Percentiles rank a stretch among this genome's conserved stretches.
phyloP scores from a whole-genome alignment of 352 stramenopile species.

The Phytopythium chamaehyphon region DNA sequence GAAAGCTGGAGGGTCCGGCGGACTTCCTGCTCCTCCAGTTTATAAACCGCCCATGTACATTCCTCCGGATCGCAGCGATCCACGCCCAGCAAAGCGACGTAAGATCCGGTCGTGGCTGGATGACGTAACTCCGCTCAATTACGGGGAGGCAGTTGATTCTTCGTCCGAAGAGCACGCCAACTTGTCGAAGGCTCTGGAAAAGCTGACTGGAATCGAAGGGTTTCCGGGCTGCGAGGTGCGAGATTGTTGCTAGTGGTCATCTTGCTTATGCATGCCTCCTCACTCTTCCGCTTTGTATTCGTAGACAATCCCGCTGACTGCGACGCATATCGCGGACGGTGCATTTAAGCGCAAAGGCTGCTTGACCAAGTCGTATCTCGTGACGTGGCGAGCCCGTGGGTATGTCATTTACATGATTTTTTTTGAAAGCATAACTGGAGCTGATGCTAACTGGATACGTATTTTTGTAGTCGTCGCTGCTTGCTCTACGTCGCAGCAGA shows the following conservation, averaged over 20 bases:
- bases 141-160: slow-evolving; percentile 49
- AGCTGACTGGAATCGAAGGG: slow-evolving; percentile 65
- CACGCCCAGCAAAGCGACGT: slow-evolving; percentile 63
- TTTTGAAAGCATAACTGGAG: not conserved
- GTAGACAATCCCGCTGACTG: slow-evolving; percentile 82
- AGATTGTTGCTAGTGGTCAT: not conserved
- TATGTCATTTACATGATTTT: slow-evolving; percentile 17
- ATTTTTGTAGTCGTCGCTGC: slow-evolving; percentile 54
- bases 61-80: slow-evolving; percentile 48
- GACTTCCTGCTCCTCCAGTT: slow-evolving; percentile 32
- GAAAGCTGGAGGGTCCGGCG: slow-evolving; percentile 15
- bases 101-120: slow-evolving; percentile 88
- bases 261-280: not conserved
- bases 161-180: slow-evolving; percentile 66
- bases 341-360: slow-evolving; percentile 69
- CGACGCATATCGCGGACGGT: slow-evolving; percentile 70
- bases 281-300: slow-evolving; percentile 2
- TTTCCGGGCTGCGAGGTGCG: slow-evolving; percentile 83
- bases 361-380: slow-evolving; percentile 78
- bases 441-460: not conserved
- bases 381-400: slow-evolving; percentile 81
- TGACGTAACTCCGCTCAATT: slow-evolving; percentile 59
- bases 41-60: slow-evolving; percentile 78
- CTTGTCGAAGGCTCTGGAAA: slow-evolving; percentile 46
- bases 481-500: slow-evolving; percentile 67